Evolutionary conservation across 345 rosid species (phyloP).

Genomic region (Bruguiera gymnorhiza): DNA sequence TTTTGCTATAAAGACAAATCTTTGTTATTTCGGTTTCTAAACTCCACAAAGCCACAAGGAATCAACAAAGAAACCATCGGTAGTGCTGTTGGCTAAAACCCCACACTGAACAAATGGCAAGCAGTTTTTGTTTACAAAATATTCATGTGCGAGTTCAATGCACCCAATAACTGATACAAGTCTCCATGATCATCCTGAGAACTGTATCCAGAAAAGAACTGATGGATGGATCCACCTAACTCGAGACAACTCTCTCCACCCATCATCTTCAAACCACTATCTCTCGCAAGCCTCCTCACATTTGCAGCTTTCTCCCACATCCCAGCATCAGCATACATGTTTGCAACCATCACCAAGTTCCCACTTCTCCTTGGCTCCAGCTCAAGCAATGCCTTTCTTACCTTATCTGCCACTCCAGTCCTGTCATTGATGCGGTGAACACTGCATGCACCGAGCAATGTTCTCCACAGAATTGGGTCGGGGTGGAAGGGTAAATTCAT

Average conservation of each 20-base stretch:
- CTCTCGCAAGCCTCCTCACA: constrained; percentile 56
- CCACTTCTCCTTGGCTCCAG: constrained; percentile 75
- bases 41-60: background rate
- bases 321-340: constrained; percentile 70
- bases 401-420: constrained; percentile 45
- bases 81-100: background rate
- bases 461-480: constrained; percentile 66
- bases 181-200: constrained; percentile 27
- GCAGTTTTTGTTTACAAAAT: background rate
- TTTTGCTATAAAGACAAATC: too few species aligned
- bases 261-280: constrained; percentile 51
- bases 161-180: constrained; percentile 40
- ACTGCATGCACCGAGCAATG: constrained; percentile 64
- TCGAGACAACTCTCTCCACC: constrained; percentile 70
- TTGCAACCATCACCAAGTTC: constrained; percentile 69
- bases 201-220: constrained; percentile 66
- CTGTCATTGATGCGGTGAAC: constrained; percentile 42
- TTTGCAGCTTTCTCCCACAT: constrained; percentile 77
- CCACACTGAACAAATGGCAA: background rate
- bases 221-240: constrained; percentile 48
- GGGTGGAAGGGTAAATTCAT: constrained; percentile 50
- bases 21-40: too few species aligned
- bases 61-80: background rate
- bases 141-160: constrained; percentile 47
- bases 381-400: constrained; percentile 58